These are phyloP conservation scores for Neurospora sp. DNA, from an alignment of 495 filamentous ascomycete genomes.

Conservation along the genomic window DNA sequence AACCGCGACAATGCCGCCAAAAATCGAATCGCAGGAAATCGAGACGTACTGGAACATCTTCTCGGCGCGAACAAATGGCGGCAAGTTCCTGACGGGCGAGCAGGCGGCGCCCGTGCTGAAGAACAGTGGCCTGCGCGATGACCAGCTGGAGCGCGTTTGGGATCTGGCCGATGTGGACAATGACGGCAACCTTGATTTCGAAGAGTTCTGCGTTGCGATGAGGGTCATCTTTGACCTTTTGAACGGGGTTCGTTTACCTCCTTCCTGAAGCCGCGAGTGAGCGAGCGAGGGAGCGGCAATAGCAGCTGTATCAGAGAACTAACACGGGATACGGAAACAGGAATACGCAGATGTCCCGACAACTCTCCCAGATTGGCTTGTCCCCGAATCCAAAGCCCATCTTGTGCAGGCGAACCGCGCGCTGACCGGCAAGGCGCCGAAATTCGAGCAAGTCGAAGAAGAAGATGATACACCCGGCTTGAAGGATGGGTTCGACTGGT, in stretches of 20 bases:
- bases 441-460: slow-evolving; percentile 68
- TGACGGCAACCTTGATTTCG: slow-evolving; percentile 94
- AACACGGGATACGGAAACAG: slow-evolving; percentile 32
- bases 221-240: slow-evolving; percentile 91
- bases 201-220: slow-evolving; percentile 99
- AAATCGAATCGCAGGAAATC: slow-evolving; percentile 90
- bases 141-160: slow-evolving; percentile 94
- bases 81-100: slow-evolving; percentile 73
- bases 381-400: slow-evolving; percentile 93
- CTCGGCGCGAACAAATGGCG: slow-evolving; percentile 70
- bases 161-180: slow-evolving; percentile 94
- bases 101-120: slow-evolving; percentile 92
- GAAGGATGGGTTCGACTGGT: slow-evolving; percentile 98
- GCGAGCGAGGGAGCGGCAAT: not conserved
- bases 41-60: slow-evolving; percentile 99
- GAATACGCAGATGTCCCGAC: slow-evolving; percentile 79
- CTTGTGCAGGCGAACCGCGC: slow-evolving; percentile 84
- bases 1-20: slow-evolving; percentile 48
- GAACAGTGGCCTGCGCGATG: slow-evolving; percentile 86
- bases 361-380: slow-evolving; percentile 84
- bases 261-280: not conserved
- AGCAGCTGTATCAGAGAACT: not conserved
- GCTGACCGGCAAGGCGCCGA: slow-evolving; percentile 58
- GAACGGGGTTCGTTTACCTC: slow-evolving; percentile 56
- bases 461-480: slow-evolving; percentile 73